Percentiles rank a stretch among this genome's conserved stretches.
Evolutionary conservation across 2,329 filamentous ascomycete genomes (phyloP).

Genomic region (Myrmaecium sp.): DNA sequence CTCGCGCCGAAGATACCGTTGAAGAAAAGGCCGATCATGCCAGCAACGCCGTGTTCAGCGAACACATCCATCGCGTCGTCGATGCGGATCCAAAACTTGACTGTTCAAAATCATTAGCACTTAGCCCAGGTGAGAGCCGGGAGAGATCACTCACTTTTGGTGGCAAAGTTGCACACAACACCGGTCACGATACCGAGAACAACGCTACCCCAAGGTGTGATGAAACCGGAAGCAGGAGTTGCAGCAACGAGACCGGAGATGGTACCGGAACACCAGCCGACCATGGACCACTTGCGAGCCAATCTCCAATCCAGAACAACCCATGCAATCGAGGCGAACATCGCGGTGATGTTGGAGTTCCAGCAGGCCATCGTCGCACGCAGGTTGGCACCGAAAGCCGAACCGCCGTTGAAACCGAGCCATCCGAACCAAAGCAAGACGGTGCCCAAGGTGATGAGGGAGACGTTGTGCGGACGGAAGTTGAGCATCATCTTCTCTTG

Average conservation of each 20-base stretch:
- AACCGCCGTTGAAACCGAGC: slow-evolving; percentile 97
- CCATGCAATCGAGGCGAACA: slow-evolving; percentile 87
- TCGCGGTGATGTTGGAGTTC: slow-evolving; percentile 89
- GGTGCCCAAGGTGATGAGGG: slow-evolving; percentile 87
- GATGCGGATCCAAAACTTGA: slow-evolving; percentile 60
- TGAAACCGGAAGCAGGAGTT: slow-evolving; percentile 66
- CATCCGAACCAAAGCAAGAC: slow-evolving; percentile 97
- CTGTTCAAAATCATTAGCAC: slow-evolving; percentile 18
- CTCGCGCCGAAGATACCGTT: slow-evolving; percentile 63
- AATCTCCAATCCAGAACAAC: slow-evolving; percentile 90
- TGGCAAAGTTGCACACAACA: slow-evolving; percentile 65
- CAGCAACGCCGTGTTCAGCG: slow-evolving; percentile 73
- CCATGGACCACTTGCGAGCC: slow-evolving; percentile 85
- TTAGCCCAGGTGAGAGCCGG: background rate
- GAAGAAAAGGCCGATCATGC: slow-evolving; percentile 62
- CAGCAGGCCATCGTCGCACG: slow-evolving; percentile 93
- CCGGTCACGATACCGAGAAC: slow-evolving; percentile 44
- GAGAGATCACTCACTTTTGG: slow-evolving; percentile 50
- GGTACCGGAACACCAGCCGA: slow-evolving; percentile 81
- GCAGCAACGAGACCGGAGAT: slow-evolving; percentile 81
- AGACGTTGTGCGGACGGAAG: slow-evolving; percentile 98
- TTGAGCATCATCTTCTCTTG: slow-evolving; percentile 99
- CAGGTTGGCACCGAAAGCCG: slow-evolving; percentile 82
- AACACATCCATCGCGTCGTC: slow-evolving; percentile 86
- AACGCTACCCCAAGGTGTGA: slow-evolving; percentile 49